Evolutionary conservation across 495 filamentous ascomycete species (phyloP).

Genomic region (Aspergillus egyptiacus): DNA sequence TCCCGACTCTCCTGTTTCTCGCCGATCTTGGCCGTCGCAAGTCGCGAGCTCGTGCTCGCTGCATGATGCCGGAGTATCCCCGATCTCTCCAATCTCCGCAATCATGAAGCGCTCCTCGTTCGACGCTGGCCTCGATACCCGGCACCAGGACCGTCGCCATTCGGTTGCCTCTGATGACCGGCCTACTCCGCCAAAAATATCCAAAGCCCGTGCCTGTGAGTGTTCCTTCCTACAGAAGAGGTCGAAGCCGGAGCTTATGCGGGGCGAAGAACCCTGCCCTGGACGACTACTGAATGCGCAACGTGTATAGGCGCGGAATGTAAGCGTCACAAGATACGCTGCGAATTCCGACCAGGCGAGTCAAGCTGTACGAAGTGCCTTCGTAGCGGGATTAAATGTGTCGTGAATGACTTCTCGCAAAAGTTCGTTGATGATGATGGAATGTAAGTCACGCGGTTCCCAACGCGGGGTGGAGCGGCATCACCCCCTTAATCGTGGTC

Average conservation of each 20-base stretch:
- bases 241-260: background rate
- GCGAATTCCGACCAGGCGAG: constrained; percentile 40
- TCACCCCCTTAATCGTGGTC: background rate
- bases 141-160: constrained; percentile 16
- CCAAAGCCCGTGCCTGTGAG: constrained; percentile 46
- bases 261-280: background rate
- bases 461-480: too few species aligned
- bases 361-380: constrained; percentile 41
- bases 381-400: constrained; percentile 43
- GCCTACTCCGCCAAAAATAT: constrained; percentile 32
- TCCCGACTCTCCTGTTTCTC: background rate
- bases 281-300: constrained; percentile 5
- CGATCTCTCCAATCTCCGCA: constrained; percentile 20
- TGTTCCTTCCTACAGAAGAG: constrained; percentile 6
- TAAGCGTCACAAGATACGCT: constrained; percentile 45
- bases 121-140: constrained; percentile 35
- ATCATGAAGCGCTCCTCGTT: constrained; percentile 39
- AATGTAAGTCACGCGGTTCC: constrained; percentile 38
- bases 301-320: constrained; percentile 37
- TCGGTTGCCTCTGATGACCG: constrained; percentile 22
- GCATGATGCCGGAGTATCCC: constrained; percentile 38
- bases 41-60: constrained; percentile 17
- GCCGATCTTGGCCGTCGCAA: constrained; percentile 10
- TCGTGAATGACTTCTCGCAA: constrained; percentile 46
- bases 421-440: constrained; percentile 47